These are phyloP conservation scores for Celoporthe dispersa DNA, from an alignment of 2,329 filamentous ascomycete genomes.

Conservation along the genomic window DNA sequence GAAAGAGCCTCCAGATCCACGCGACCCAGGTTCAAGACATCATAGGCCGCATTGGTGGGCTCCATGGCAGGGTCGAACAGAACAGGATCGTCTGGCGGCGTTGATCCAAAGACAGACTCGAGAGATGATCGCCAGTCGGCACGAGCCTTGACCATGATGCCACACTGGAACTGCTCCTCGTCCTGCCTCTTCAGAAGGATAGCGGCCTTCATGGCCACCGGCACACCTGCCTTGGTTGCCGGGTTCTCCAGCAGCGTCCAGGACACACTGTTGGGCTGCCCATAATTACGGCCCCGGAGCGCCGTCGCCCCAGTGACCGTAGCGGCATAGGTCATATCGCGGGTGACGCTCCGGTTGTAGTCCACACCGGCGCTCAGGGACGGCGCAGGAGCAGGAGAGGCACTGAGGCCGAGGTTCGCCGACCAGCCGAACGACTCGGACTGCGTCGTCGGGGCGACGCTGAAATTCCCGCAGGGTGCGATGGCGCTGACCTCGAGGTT, in stretches of 20 bases:
- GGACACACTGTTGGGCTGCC: conserved; percentile 30
- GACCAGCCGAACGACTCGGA: background rate
- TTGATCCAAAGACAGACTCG: conserved; percentile 35
- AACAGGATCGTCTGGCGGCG: conserved; percentile 31
- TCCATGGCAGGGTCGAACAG: conserved; percentile 30
- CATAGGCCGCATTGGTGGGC: conserved; percentile 22
- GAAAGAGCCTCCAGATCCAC: conserved; percentile 22
- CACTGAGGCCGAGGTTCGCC: conserved; percentile 1
- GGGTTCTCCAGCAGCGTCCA: conserved; percentile 37
- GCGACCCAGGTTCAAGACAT: conserved; percentile 29
- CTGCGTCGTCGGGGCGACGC: conserved; percentile 3
- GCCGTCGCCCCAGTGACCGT: conserved; percentile 33
- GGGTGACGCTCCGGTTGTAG: conserved; percentile 28
- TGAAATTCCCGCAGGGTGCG: conserved; percentile 12
- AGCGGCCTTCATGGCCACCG: conserved; percentile 31
- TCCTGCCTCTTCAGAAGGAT: conserved; percentile 35
- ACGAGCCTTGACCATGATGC: conserved; percentile 35
- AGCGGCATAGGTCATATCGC: conserved; percentile 30
- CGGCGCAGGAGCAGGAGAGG: background rate
- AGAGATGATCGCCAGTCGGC: conserved; percentile 33
- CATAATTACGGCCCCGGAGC: conserved; percentile 31
- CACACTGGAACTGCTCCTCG: conserved; percentile 36
- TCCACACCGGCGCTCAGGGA: conserved; percentile 6
- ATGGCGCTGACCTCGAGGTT: conserved; percentile 18
- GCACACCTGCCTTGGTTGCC: conserved; percentile 33